Percentiles rank a stretch among this genome's conserved stretches.
Conservation (phyloP, 192 early-diverging fungal species). For the Cladochytrium replicatum region DNA sequence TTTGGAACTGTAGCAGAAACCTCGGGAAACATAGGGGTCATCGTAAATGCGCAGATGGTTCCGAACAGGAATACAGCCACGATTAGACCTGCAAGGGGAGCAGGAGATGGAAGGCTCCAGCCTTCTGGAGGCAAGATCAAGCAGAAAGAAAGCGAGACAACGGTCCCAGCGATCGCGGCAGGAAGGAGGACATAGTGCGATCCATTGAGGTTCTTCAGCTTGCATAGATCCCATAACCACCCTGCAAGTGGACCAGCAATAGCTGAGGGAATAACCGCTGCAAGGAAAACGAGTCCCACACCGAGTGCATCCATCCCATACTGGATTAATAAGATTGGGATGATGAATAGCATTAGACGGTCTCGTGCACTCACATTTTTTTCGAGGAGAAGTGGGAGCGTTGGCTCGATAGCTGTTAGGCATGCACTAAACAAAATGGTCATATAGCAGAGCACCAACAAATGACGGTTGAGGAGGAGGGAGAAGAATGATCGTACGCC, state of each 20-base stretch:
- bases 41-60: neutral
- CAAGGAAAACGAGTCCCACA: slow-evolving; percentile 7
- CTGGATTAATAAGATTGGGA: no score
- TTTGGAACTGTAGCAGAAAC: slow-evolving; percentile 1
- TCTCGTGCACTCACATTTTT: no score
- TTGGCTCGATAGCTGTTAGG: neutral
- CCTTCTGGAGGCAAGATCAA: no score
- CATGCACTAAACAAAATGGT: neutral
- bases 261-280: slow-evolving; percentile 5
- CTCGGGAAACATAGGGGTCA: slow-evolving; percentile 7
- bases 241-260: slow-evolving; percentile 6
- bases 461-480: neutral
- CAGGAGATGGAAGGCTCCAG: neutral
- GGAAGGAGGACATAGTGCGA: neutral
- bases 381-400: slow-evolving; percentile 1
- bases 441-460: neutral
- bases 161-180: neutral
- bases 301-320: neutral
- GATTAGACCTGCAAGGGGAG: neutral
- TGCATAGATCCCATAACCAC: slow-evolving; percentile 7
- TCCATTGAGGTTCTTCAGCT: neutral
- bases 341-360: no score
- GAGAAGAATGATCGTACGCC: no score
- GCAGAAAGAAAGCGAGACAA: no score
- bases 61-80: neutral